A percentile compares a stretch with the other conserved stretches of the same genome.
phyloP scores from a whole-genome alignment of 306 rosid species.

The Begonia peltatifolia region DNA sequence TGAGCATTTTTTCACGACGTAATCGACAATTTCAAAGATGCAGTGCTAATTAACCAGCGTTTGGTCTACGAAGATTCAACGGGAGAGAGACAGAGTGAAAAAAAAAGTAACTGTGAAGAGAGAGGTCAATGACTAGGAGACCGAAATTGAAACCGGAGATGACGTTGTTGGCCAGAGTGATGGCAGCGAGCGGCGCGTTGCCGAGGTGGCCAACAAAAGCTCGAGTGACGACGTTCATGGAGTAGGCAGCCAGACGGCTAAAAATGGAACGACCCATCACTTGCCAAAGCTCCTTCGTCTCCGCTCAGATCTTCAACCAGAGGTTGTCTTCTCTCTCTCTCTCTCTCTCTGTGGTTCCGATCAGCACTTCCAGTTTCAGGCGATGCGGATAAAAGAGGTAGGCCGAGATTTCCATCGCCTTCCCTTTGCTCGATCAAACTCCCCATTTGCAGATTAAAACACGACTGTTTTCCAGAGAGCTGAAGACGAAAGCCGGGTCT shows the following conservation, averaged over 20 bases:
- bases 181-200: slow-evolving; percentile 50
- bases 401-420: slow-evolving; percentile 3
- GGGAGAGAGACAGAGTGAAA: no score
- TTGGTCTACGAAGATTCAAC: no score
- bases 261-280: slow-evolving; percentile 68
- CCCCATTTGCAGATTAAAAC: slow-evolving; percentile 11
- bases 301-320: slow-evolving; percentile 26
- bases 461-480: no score
- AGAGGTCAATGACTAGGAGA: slow-evolving; percentile 30
- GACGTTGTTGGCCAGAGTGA: slow-evolving; percentile 52
- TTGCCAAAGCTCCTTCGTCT: slow-evolving; percentile 50
- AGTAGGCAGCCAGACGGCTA: slow-evolving; percentile 39
- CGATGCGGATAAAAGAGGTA: slow-evolving; percentile 7
- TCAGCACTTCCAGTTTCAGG: not conserved
- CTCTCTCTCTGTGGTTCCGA: not conserved
- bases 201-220: slow-evolving; percentile 80
- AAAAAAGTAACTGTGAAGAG: no score
- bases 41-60: no score
- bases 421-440: not conserved
- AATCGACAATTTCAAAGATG: no score
- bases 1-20: no score
- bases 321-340: not conserved
- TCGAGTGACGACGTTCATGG: slow-evolving; percentile 67
- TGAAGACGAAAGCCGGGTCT: no score
- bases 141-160: slow-evolving; percentile 70